Conservation (phyloP, 345 rosid genomes). For the Eucalyptus pumila region DNA sequence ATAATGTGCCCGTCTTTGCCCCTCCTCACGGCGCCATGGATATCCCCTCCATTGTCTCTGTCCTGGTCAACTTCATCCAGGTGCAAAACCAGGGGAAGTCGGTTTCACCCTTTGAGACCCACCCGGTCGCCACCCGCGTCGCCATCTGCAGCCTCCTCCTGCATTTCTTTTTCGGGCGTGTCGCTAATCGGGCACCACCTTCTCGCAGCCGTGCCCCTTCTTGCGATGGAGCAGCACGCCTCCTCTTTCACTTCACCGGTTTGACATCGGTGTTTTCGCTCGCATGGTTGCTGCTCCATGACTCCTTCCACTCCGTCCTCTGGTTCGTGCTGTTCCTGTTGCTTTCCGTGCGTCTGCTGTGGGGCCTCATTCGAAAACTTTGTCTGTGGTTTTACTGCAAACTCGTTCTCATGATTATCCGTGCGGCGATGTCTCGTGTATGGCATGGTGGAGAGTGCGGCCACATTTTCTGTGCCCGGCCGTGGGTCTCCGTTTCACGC, state of each 20-base stretch:
- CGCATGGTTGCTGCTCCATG: neutral
- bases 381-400: no score
- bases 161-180: rapidly evolving
- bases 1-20: rapidly evolving
- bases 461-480: rapidly evolving
- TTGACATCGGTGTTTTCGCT: neutral
- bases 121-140: no score
- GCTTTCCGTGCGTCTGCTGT: rapidly evolving
- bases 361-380: rapidly evolving
- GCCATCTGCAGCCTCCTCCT: no score
- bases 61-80: rapidly evolving
- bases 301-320: neutral
- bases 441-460: no score
- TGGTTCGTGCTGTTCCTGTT: no score
- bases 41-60: rapidly evolving
- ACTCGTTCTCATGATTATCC: no score
- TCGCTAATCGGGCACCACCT: rapidly evolving
- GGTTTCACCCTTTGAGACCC: no score
- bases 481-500: rapidly evolving
- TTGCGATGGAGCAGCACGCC: rapidly evolving
- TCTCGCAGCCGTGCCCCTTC: neutral
- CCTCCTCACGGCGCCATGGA: no score
- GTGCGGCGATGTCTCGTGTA: rapidly evolving
- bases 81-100: rapidly evolving
- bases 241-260: neutral